These are phyloP conservation scores for Saitozyma sp. DNA, from an alignment of 768 basidiomycete genomes.

Conservation along the genomic window DNA sequence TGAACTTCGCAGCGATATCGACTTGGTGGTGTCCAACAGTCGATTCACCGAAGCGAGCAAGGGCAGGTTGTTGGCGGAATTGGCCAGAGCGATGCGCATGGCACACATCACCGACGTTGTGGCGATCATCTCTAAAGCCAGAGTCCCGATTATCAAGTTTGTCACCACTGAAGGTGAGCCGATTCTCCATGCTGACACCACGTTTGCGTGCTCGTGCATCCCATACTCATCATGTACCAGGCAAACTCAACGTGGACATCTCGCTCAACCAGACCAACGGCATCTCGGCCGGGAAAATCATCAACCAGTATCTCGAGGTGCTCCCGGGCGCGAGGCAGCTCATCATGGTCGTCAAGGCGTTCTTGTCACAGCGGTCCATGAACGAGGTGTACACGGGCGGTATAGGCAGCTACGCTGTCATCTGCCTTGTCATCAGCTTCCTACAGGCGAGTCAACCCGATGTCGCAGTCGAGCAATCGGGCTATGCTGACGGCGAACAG, in stretches of 20 bases:
- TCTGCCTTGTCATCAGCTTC: slow-evolving; percentile 89
- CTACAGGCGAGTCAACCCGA: slow-evolving; percentile 64
- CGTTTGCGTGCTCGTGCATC: background rate
- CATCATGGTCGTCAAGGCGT: slow-evolving; percentile 85
- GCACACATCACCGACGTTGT: slow-evolving; percentile 74
- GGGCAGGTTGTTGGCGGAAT: slow-evolving; percentile 64
- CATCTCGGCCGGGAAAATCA: slow-evolving; percentile 70
- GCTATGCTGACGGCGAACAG: slow-evolving; percentile 48
- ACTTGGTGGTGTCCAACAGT: slow-evolving; percentile 81
- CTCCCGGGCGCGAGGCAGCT: slow-evolving; percentile 79
- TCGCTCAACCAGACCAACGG: slow-evolving; percentile 90
- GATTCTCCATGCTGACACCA: background rate
- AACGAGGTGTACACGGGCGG: slow-evolving; percentile 99
- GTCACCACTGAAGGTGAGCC: slow-evolving; percentile 65
- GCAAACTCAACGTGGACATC: slow-evolving; percentile 85
- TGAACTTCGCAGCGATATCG: slow-evolving; percentile 71
- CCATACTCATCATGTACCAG: slow-evolving; percentile 48
- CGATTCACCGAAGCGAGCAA: slow-evolving; percentile 69
- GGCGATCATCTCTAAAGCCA: slow-evolving; percentile 86
- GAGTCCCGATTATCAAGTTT: slow-evolving; percentile 97
- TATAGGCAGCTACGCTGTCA: slow-evolving; percentile 88
- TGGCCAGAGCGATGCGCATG: slow-evolving; percentile 75
- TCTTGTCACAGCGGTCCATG: slow-evolving; percentile 83
- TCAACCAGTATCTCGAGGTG: slow-evolving; percentile 74
- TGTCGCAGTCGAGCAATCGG: background rate